These are phyloP conservation scores for Rubia occidens DNA, from an alignment of 305 asterid species.

Conservation along the genomic window DNA sequence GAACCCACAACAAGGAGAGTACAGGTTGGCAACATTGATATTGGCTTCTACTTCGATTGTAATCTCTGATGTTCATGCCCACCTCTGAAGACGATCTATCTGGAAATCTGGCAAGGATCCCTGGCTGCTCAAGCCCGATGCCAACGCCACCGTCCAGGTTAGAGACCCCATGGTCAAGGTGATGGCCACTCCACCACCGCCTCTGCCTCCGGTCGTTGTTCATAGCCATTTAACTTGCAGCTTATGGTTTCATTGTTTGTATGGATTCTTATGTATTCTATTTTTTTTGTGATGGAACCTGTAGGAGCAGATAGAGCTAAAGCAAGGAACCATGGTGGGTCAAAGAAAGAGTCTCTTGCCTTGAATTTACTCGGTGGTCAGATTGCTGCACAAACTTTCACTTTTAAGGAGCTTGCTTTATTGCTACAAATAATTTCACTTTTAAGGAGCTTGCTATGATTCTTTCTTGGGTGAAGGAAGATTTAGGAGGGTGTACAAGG, in stretches of 20 bases:
- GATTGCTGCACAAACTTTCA: conserved; percentile 90
- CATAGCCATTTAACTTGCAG: not conserved
- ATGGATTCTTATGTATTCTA: conserved; percentile 8
- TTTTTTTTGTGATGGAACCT: conserved; percentile 12
- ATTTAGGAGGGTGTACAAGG: conserved; percentile 81
- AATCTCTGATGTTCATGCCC: no score
- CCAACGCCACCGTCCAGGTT: no score
- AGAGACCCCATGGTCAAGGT: no score
- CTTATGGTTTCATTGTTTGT: not conserved
- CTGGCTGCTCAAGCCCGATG: no score
- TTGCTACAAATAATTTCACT: conserved; percentile 72
- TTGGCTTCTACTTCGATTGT: no score
- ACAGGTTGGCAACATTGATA: conserved; percentile 35
- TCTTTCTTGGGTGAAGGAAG: conserved; percentile 96
- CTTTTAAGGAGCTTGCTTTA: conserved; percentile 89
- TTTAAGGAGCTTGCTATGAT: no score
- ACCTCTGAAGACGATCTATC: no score
- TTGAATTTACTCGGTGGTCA: conserved; percentile 52
- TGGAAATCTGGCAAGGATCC: no score
- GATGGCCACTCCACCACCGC: no score
- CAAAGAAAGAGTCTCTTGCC: conserved; percentile 46
- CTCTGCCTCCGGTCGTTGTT: no score
- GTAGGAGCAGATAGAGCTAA: conserved; percentile 73
- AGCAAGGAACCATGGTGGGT: conserved; percentile 44
- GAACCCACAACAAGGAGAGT: conserved; percentile 98